A percentile compares a stretch with the other conserved stretches of the same genome.
phyloP scores from a whole-genome alignment of 2,329 filamentous ascomycete genomes.

The Colletotrichum brevisporum region DNA sequence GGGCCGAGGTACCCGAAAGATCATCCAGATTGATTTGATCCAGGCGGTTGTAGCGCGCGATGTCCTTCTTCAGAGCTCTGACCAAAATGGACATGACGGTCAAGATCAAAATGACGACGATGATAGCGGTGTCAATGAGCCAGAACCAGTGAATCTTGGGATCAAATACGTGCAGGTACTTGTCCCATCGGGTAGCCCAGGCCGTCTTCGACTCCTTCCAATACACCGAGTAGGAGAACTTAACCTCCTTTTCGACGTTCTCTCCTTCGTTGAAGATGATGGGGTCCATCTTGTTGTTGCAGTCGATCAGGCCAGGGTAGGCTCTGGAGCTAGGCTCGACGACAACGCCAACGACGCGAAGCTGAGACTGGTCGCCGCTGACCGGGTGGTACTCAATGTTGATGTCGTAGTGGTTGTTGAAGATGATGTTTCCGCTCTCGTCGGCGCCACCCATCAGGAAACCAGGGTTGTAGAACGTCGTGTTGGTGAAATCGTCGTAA shows the following conservation, averaged over 20 bases:
- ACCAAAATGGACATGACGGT: conserved; percentile 95
- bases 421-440: conserved; percentile 68
- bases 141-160: conserved; percentile 99
- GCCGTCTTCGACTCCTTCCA: conserved; percentile 88
- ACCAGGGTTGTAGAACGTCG: conserved; percentile 90
- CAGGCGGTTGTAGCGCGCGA: conserved; percentile 94
- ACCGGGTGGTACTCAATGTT: conserved; percentile 92
- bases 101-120: conserved; percentile 90
- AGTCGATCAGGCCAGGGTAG: conserved; percentile 72
- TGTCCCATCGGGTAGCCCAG: conserved; percentile 99
- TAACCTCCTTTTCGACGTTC: conserved; percentile 67
- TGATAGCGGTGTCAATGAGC: conserved; percentile 94
- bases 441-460: conserved; percentile 81
- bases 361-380: conserved; percentile 74
- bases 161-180: conserved; percentile 96
- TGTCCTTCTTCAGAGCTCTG: conserved; percentile 92
- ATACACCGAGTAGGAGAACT: conserved; percentile 93
- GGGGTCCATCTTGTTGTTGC: conserved; percentile 68
- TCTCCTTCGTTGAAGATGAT: conserved; percentile 73
- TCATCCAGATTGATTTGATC: conserved; percentile 94
- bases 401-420: conserved; percentile 98
- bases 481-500: conserved; percentile 80
- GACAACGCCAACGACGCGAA: conserved; percentile 91
- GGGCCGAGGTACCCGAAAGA: conserved; percentile 80
- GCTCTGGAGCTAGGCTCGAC: conserved; percentile 85